These are phyloP conservation scores for Salvia splendens DNA, from an alignment of 257 asterid genomes.

Conservation along the genomic window DNA sequence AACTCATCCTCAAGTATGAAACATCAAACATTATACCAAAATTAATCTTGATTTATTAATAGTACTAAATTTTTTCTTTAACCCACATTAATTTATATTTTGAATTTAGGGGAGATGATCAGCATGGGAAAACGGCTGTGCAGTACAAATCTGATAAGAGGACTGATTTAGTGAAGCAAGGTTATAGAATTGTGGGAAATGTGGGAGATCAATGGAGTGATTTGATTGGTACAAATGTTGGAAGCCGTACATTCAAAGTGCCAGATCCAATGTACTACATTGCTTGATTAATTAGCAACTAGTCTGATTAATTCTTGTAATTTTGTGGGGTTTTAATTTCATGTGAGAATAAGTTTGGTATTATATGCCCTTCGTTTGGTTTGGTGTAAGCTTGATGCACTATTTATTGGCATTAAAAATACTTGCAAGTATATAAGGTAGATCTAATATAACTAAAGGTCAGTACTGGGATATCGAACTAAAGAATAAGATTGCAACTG, in stretches of 20 bases:
- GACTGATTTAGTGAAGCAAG: conserved; percentile 41
- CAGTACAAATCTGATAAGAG: conserved; percentile 40
- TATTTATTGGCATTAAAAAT: too few species aligned
- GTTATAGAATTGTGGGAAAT: conserved; percentile 63
- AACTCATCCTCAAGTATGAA: conserved; percentile 45
- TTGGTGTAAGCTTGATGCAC: too few species aligned
- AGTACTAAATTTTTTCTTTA: background rate
- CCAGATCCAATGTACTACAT: conserved; percentile 69
- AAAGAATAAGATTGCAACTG: too few species aligned
- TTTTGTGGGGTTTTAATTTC: too few species aligned
- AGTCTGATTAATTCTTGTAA: too few species aligned
- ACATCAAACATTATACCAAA: background rate
- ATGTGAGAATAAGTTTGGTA: too few species aligned
- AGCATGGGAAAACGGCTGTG: conserved; percentile 27
- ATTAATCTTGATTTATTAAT: background rate
- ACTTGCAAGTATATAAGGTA: too few species aligned
- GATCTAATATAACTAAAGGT: too few species aligned
- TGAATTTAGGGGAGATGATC: conserved; percentile 36
- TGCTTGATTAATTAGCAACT: too few species aligned
- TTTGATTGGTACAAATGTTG: conserved; percentile 42
- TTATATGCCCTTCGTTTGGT: too few species aligned
- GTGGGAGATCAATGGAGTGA: conserved; percentile 80
- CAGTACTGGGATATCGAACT: too few species aligned
- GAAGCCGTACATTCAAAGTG: conserved; percentile 57
- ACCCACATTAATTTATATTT: background rate